Percentiles rank a stretch among this genome's conserved stretches.
phyloP scores from a whole-genome alignment of 176 grass and related monocot species.

The Pharus latifolius region DNA sequence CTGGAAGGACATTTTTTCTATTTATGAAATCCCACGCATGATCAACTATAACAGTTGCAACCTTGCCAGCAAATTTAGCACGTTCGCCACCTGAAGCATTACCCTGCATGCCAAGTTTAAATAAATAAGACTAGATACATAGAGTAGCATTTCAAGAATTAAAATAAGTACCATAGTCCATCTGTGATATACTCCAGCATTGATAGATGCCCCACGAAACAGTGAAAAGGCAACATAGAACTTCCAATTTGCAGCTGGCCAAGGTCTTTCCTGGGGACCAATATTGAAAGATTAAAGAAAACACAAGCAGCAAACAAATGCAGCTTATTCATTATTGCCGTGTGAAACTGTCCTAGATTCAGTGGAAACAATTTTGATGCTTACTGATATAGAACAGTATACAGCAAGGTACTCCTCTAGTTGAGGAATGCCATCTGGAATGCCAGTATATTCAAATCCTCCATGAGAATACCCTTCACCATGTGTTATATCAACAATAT shows the following conservation, averaged over 20 bases:
- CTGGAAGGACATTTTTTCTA: conserved; percentile 45
- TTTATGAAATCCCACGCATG: conserved; percentile 64
- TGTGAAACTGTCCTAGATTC: not conserved
- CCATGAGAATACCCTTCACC: conserved; percentile 30
- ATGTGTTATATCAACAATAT: conserved; percentile 47
- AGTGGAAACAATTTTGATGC: not conserved
- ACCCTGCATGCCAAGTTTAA: conserved; percentile 55
- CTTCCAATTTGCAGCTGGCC: conserved; percentile 87
- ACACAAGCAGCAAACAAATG: not conserved
- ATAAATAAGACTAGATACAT: conserved; percentile 21
- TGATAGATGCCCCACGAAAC: conserved; percentile 83
- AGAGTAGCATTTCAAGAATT: conserved; percentile 2
- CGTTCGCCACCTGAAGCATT: conserved; percentile 96
- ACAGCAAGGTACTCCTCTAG: conserved; percentile 76
- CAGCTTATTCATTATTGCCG: not conserved
- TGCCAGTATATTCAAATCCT: conserved; percentile 58
- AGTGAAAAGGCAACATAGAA: conserved; percentile 85
- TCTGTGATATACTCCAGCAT: conserved; percentile 93
- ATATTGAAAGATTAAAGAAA: not conserved
- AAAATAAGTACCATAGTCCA: conserved; percentile 69
- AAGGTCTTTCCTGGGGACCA: conserved; percentile 53
- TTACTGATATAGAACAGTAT: conserved; percentile 76
- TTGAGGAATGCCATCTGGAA: conserved; percentile 84
- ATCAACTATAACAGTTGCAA: conserved; percentile 58
- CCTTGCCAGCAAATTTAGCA: conserved; percentile 53